These are phyloP conservation scores for Phytophthora podocarpi DNA, from an alignment of 352 stramenopile genomes.

Conservation along the genomic window DNA sequence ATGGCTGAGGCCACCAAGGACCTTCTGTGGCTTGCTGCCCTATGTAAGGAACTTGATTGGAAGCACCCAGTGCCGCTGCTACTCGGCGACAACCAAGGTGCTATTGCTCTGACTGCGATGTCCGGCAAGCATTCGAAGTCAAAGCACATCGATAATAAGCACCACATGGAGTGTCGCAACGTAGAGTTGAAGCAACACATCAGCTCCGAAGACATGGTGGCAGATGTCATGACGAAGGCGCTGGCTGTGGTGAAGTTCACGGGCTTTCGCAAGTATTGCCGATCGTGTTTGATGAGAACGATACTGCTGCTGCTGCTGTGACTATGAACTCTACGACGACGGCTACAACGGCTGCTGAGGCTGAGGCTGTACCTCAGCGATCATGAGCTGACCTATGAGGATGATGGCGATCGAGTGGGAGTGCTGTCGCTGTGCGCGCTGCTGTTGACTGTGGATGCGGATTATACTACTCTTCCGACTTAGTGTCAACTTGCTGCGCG, in stretches of 20 bases:
- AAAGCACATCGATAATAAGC: conserved; percentile 39
- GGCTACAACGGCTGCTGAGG: too few relatives aligned
- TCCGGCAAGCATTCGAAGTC: conserved; percentile 14
- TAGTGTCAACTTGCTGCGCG: too few relatives aligned
- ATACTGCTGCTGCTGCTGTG: too few relatives aligned
- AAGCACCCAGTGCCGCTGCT: conserved; percentile 5
- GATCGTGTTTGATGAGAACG: conserved; percentile 12
- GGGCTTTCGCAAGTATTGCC: conserved; percentile 14
- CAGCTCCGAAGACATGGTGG: conserved; percentile 23
- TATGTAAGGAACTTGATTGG: conserved; percentile 13
- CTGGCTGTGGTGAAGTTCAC: conserved; percentile 27
- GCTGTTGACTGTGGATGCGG: too few relatives aligned
- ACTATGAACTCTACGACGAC: too few relatives aligned
- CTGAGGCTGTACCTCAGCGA: too few relatives aligned
- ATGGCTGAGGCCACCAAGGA: conserved; percentile 34
- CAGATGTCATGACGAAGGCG: conserved; percentile 35
- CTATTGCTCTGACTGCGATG: neutral
- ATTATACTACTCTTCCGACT: too few relatives aligned
- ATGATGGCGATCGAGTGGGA: too few relatives aligned
- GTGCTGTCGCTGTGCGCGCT: too few relatives aligned
- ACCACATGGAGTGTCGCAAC: conserved; percentile 10
- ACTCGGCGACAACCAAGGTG: conserved; percentile 10
- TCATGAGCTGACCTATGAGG: too few relatives aligned
- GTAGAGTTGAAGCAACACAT: conserved; percentile 9
- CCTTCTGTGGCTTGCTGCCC: conserved; percentile 16